Evolutionary conservation across 2,329 filamentous ascomycete species (phyloP), one percentile per base, ranked within the genome.

Genomic region (Arthrobotrys pseudoclavata): DNA sequence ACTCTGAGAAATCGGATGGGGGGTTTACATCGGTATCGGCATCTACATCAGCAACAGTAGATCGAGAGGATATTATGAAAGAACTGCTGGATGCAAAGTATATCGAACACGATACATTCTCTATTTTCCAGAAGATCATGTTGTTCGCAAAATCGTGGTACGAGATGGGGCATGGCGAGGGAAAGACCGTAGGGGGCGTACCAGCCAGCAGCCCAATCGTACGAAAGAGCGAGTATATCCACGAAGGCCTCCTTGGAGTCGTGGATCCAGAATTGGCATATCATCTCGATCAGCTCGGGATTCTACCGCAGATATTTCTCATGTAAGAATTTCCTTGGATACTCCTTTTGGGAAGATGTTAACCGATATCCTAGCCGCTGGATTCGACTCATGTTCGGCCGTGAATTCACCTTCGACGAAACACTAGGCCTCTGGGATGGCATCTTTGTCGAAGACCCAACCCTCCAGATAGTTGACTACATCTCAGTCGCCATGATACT

Each of bases 401-500:
- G 96, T 80, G 96, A 99, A 83, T 98, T 97, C 81, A 89, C 93
- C 0, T 96, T 98, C 78, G 89, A 94, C 67, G 90, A 97, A 79
- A 88, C 94, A 47, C 87, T 99, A 42, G 86, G 89, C 22, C 87
- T 99, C 69, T 99, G 96, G 96, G 96, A 99, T 84, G 88, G 91
- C 6, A 86, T 99, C 0, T 96, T 99, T 83, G 92, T 94, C 1
- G 89, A 96, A 81, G 94, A 97, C 81, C 88, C 95, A 6, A 87
- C 88, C 0, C 85, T 97, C 29, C 89, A 94, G 61, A 85, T 98
- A 34, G 89, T 98, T 80, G 93, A 98, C 82, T 87, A 96, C 69
- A 90, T 97, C n/a, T 97, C 94, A 80, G 90, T 97, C 63, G 91
- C 94, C 4, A 98, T 99, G 94, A 86, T 99, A 24, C 86, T 99